Base-by-base conservation (phyloP, 345 rosid genomes). In the Eucalyptus rudis region DNA sequence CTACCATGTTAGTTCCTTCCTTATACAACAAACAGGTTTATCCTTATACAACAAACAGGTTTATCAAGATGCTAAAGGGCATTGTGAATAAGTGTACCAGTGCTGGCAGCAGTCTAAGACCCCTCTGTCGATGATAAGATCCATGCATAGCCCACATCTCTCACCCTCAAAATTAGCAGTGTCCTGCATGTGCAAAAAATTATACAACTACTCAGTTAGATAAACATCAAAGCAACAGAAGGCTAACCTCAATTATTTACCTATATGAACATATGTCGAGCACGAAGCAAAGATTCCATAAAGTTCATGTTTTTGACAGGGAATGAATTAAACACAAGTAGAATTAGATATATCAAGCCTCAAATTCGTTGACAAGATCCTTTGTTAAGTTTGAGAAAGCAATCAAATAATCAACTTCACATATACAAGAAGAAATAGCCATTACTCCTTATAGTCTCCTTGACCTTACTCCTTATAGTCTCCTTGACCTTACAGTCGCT, bases 111-210 rank as follows among this genome's bases (percentile, higher is more conserved):
- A 98, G 93, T 98, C 99, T 88, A 97, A 96, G 91, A 98, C 94
- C 14, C 99, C 99, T 89, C 99, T 92, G 91, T 98, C 99, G 83
- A 97, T 87, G n/a, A 97, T 90, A n/a, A 96, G 89, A 92, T 98
- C 99, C 99, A 97, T 98, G 91, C 99, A 98, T 89, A 98, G 96
- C 92, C 99, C 99, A 92, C 99, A 98, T 90, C 96, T 94, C 88
- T 95, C 99, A 22, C 97, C 98, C 90, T 95, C 99, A 86, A 92
- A 87, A 87, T 88, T 89, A 80, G 90, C 87, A 93, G 90, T 51
- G 85, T 94, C 98, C 99, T 98, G 95, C 90, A 86, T 10, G 91
- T 80, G 7, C 19, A 56, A 87, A 10, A 71, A 33, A 86, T 7
- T 43, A 7, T 29, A 88, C 62, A 59, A 54, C 84, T 22, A 76